Evolutionary conservation across 768 basidiomycete species (phyloP).

Genomic region (Lactarius pseudohatsudake): DNA sequence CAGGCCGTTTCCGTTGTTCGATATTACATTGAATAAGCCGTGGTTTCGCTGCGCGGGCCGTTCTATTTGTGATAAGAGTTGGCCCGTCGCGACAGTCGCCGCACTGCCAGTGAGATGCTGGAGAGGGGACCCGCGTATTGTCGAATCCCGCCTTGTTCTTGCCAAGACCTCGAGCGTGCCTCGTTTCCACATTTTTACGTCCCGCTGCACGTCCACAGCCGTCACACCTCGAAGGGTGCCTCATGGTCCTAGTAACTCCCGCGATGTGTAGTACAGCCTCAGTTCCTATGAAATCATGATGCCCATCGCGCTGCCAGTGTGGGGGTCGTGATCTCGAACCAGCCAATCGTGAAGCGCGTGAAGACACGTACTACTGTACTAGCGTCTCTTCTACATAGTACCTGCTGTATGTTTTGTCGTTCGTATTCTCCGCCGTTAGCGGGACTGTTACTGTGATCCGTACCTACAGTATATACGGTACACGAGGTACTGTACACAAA

Average conservation of each 20-base stretch:
- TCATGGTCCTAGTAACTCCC: not conserved
- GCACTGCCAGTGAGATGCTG: not conserved
- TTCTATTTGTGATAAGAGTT: not conserved
- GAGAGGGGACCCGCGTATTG: not conserved
- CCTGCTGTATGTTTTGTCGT: no score
- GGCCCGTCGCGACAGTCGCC: not conserved
- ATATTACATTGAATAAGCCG: not conserved
- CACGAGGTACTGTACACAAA: no score
- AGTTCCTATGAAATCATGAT: not conserved
- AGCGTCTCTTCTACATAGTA: not conserved
- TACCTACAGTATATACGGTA: no score
- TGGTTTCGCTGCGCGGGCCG: not conserved
- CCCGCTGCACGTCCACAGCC: not conserved
- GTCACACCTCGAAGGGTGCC: not conserved
- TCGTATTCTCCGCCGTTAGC: no score
- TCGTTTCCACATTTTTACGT: not conserved
- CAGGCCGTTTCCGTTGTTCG: no score
- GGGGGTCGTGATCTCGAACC: not conserved
- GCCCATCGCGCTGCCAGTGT: not conserved
- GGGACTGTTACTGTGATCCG: no score
- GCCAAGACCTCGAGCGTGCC: not conserved
- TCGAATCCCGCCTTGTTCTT: not conserved
- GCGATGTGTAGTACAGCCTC: not conserved
- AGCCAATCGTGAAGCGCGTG: not conserved
- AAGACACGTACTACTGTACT: not conserved